These are phyloP conservation scores for Rubus parviflorus DNA, from an alignment of 306 rosid genomes.

Conservation along the genomic window DNA sequence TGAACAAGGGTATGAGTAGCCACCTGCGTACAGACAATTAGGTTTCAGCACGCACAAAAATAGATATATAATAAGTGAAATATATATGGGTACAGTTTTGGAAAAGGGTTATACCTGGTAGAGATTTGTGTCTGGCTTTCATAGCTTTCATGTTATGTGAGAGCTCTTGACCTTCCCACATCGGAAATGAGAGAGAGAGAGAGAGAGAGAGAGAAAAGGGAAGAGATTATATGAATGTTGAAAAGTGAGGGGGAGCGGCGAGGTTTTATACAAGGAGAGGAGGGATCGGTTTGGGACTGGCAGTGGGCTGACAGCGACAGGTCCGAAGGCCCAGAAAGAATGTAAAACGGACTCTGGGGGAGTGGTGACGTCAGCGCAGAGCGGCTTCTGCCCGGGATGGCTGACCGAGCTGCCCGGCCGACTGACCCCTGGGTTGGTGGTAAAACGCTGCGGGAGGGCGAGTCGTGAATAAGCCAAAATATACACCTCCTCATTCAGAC, in stretches of 20 bases:
- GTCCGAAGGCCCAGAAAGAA: conserved; percentile 62
- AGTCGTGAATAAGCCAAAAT: not conserved
- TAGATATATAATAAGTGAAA: not conserved
- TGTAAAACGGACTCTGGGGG: conserved; percentile 25
- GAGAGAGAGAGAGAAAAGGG: not conserved
- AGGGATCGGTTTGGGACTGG: conserved; percentile 22
- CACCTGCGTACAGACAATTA: not conserved
- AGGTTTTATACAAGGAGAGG: conserved; percentile 37
- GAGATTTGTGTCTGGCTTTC: conserved; percentile 49
- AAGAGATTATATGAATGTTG: conserved; percentile 7
- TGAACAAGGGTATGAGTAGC: not conserved
- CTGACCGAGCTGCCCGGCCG: conserved; percentile 27
- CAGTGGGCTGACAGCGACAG: conserved; percentile 66
- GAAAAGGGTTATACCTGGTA: conserved; percentile 40
- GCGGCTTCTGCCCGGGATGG: not conserved
- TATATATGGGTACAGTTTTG: too few species aligned
- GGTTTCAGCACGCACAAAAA: not conserved
- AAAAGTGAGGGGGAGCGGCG: conserved; percentile 22
- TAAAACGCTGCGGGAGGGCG: not conserved
- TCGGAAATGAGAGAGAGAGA: conserved; percentile 25
- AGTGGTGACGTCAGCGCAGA: conserved; percentile 28
- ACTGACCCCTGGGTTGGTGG: not conserved
- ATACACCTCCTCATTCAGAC: too few species aligned
- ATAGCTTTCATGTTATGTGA: conserved; percentile 22
- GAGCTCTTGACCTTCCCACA: conserved; percentile 20